Conservation (phyloP, 345 rosid species). For the Leavenworthia alabamica region DNA sequence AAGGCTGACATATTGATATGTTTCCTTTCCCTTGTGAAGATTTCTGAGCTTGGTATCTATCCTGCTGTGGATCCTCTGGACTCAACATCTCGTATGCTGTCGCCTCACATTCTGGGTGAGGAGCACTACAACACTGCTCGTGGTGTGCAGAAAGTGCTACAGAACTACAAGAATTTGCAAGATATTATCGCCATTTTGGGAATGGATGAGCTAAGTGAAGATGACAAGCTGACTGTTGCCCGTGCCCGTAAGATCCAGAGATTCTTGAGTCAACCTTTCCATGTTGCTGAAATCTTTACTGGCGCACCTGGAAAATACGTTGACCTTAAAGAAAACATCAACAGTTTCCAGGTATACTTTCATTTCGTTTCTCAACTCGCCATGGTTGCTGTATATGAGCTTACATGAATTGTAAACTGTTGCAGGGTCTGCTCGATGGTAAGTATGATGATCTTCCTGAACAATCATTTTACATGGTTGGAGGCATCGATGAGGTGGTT, state of each 20-base stretch:
- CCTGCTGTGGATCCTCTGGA: constrained; percentile 99
- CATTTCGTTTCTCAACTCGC: neutral
- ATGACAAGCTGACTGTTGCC: constrained; percentile 92
- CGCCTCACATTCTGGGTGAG: constrained; percentile 94
- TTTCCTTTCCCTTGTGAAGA: constrained; percentile 31
- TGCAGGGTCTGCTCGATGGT: constrained; percentile 24
- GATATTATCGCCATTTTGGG: constrained; percentile 99
- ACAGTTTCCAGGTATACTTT: constrained; percentile 75
- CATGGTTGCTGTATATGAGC: neutral
- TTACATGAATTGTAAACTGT: neutral
- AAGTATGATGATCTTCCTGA: constrained; percentile 45
- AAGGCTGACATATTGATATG: neutral
- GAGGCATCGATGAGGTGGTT: constrained; percentile 50
- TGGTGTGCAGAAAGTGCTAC: constrained; percentile 95
- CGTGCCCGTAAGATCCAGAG: constrained; percentile 96
- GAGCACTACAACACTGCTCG: constrained; percentile 96
- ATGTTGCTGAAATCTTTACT: constrained; percentile 96
- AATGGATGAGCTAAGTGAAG: constrained; percentile 99
- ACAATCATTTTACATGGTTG: constrained; percentile 63
- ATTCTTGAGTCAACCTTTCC: constrained; percentile 99
- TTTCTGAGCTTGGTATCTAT: constrained; percentile 96
- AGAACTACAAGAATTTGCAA: constrained; percentile 96
- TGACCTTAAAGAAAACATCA: constrained; percentile 80
- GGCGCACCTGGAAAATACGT: constrained; percentile 99
- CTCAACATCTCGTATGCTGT: constrained; percentile 95